These are phyloP conservation scores for Aspergillus tamarii DNA, from an alignment of 2,329 filamentous ascomycete species.

Conservation along the genomic window DNA sequence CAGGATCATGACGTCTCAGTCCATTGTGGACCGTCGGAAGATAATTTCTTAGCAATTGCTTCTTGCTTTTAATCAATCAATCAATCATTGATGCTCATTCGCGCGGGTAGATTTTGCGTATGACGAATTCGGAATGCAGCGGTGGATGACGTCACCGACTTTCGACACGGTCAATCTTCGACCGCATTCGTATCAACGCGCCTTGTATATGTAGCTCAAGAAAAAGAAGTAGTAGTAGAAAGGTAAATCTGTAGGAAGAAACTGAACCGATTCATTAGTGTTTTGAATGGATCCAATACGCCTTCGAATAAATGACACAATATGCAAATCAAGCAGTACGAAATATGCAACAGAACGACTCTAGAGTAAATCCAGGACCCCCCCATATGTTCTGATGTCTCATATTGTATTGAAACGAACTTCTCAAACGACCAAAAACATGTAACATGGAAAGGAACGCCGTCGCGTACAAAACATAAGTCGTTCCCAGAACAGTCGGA, in stretches of 20 bases:
- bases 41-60: neutral
- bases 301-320: neutral
- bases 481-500: neutral
- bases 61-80: neutral
- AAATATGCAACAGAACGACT: neutral
- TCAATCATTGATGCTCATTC: neutral
- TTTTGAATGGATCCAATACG: neutral
- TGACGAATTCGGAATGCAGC: neutral
- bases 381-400: neutral
- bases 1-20: neutral
- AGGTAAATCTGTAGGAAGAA: neutral
- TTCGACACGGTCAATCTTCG: neutral
- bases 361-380: neutral
- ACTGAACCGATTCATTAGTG: neutral
- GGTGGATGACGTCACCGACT: neutral
- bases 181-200: neutral
- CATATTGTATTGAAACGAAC: neutral
- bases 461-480: neutral
- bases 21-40: neutral
- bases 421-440: neutral
- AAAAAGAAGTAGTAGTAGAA: neutral
- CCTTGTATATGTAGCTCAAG: neutral
- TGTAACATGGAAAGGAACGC: neutral
- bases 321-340: neutral
- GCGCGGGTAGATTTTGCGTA: no score